Conservation (phyloP, 129 eudicot species). For the Erigeron canadensis region DNA sequence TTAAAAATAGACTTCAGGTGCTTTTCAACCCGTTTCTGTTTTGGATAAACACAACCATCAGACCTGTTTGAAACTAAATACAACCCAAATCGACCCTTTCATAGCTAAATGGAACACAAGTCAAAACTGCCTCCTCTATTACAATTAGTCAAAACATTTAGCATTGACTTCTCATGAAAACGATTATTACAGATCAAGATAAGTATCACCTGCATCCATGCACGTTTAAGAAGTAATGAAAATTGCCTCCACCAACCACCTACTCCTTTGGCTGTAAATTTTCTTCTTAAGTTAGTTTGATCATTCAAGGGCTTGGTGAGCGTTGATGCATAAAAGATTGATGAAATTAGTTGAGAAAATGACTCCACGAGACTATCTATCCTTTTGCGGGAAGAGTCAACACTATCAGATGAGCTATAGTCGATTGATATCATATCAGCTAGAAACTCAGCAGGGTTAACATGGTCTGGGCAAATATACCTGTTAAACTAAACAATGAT, state of each 20-base stretch:
- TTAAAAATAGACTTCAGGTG: background rate
- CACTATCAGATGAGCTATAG: conserved; percentile 89
- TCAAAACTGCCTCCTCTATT: background rate
- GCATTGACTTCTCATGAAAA: conserved; percentile 9
- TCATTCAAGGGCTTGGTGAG: conserved; percentile 35
- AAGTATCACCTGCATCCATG: conserved; percentile 92
- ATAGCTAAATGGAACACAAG: conserved; percentile 13
- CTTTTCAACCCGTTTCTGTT: background rate
- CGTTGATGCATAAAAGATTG: conserved; percentile 65
- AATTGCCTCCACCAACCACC: conserved; percentile 94
- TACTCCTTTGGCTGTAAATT: conserved; percentile 37
- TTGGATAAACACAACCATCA: background rate
- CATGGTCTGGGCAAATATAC: conserved; percentile 89
- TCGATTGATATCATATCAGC: conserved; percentile 97
- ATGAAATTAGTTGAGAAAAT: conserved; percentile 61
- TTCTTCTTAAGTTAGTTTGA: conserved; percentile 40
- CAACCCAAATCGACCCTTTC: background rate
- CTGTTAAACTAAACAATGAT: conserved; percentile 41
- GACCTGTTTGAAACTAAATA: background rate
- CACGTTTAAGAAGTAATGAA: conserved; percentile 85
- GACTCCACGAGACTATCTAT: conserved; percentile 87
- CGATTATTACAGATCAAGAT: conserved; percentile 1
- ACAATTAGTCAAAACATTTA: conserved; percentile 9
- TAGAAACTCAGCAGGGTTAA: conserved; percentile 91
- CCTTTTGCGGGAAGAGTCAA: conserved; percentile 68